Conservation (phyloP, 345 rosid genomes). For the Rhodamnia argentea region DNA sequence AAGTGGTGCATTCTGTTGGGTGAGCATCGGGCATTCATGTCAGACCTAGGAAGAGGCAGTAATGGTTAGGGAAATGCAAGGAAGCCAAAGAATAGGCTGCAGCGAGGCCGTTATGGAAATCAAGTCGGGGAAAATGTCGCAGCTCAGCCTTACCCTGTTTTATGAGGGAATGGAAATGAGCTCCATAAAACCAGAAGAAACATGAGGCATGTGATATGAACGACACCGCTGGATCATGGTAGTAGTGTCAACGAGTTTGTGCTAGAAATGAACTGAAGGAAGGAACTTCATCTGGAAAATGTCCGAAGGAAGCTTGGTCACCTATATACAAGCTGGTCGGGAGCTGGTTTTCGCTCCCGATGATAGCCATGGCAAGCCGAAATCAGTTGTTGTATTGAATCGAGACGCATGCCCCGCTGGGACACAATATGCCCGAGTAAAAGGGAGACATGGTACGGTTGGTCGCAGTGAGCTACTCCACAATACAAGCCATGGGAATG, state of each 20-base stretch:
- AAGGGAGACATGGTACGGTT: not conserved
- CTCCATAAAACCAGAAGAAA: not conserved
- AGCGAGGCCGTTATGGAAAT: not conserved
- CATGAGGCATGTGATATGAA: not conserved
- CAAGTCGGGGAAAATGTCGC: not conserved
- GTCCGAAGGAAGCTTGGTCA: not conserved
- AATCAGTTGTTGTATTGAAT: not conserved
- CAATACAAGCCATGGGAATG: not conserved
- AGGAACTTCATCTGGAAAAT: not conserved
- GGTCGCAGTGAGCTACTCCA: not conserved
- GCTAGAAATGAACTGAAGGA: not conserved
- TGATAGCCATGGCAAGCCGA: not conserved
- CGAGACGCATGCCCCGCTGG: not conserved
- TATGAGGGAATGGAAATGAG: not conserved
- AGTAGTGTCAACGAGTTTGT: not conserved
- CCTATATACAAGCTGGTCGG: not conserved
- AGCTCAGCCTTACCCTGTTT: not conserved
- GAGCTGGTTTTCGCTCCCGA: not conserved
- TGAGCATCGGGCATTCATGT: not conserved
- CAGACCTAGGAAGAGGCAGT: too few species aligned
- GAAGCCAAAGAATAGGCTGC: not conserved
- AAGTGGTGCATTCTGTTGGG: not conserved
- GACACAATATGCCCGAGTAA: not conserved
- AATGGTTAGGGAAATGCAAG: not conserved
- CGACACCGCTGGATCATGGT: not conserved